Conservation (phyloP, 2,329 filamentous ascomycete genomes). For the Sporothrix schenckii region DNA sequence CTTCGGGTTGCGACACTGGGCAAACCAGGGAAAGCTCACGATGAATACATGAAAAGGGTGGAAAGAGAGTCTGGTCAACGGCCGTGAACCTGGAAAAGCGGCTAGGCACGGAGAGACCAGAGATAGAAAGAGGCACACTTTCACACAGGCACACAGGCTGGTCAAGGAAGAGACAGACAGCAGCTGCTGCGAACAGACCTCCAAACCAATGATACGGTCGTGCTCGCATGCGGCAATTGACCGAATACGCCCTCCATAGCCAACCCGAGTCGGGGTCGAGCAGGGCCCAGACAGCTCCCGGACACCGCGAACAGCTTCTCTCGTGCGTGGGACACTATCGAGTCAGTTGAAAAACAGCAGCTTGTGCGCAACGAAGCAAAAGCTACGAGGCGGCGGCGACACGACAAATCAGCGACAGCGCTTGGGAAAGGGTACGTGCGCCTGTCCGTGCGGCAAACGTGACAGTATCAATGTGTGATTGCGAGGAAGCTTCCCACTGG, state of each 20-base stretch:
- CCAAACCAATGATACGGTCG: background rate
- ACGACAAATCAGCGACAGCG: background rate
- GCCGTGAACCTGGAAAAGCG: slow-evolving; percentile 12
- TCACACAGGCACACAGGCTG: background rate
- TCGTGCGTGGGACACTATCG: no score
- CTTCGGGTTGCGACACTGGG: slow-evolving; percentile 20
- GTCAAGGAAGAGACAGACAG: background rate
- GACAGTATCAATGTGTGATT: background rate
- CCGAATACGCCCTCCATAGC: background rate
- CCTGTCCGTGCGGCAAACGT: slow-evolving; percentile 21
- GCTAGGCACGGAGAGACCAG: background rate
- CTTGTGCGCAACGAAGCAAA: slow-evolving; percentile 12
- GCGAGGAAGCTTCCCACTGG: background rate
- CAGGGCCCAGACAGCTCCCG: slow-evolving; percentile 1
- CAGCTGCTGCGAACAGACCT: slow-evolving; percentile 12
- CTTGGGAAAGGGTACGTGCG: slow-evolving; percentile 12
- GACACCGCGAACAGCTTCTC: background rate
- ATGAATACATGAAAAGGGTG: background rate
- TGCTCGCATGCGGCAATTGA: slow-evolving; percentile 8
- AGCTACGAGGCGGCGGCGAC: slow-evolving; percentile 2
- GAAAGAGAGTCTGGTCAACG: background rate
- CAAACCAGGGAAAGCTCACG: slow-evolving; percentile 22
- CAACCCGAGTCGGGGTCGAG: background rate
- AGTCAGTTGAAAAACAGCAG: background rate
- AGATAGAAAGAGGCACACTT: background rate